These are phyloP conservation scores for Solanum megistacrolobum DNA, from an alignment of 257 asterid species.

Conservation along the genomic window DNA sequence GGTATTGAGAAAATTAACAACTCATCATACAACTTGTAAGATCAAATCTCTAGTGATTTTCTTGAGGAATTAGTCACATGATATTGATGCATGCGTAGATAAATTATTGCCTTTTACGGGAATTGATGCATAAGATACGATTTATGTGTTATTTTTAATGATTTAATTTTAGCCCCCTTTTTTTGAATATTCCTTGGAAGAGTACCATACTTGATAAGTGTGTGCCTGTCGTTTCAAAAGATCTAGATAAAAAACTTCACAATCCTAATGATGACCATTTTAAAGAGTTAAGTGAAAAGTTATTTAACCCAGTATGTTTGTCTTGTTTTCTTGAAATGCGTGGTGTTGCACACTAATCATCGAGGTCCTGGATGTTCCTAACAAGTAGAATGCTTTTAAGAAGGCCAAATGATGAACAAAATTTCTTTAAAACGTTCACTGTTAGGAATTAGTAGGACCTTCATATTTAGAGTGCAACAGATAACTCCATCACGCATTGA, in stretches of 20 bases:
- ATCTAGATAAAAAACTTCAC: conserved; percentile 8
- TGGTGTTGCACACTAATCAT: conserved; percentile 56
- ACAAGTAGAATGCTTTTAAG: no score
- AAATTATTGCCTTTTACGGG: conserved; percentile 19
- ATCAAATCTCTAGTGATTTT: conserved; percentile 12
- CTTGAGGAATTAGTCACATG: conserved; percentile 9
- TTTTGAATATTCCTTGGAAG: conserved; percentile 38
- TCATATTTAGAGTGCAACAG: conserved; percentile 51
- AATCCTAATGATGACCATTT: not conserved
- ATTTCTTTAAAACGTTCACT: conserved; percentile 13
- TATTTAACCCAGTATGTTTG: no score
- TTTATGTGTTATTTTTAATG: conserved; percentile 1
- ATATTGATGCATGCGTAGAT: conserved; percentile 27
- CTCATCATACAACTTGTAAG: conserved; percentile 11
- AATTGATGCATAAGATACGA: conserved; percentile 24
- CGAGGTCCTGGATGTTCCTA: conserved; percentile 17
- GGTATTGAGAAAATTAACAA: not conserved
- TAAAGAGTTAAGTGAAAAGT: conserved; percentile 1
- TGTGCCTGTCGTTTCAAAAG: conserved; percentile 6
- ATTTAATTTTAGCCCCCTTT: no score
- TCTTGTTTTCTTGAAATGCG: conserved; percentile 28
- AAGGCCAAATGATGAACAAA: no score
- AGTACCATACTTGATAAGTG: conserved; percentile 7
- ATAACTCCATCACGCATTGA: conserved; percentile 50
- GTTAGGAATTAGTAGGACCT: conserved; percentile 54